Percentiles rank a stretch among this genome's conserved stretches.
Evolutionary conservation across 805 yeast genomes (phyloP).

Genomic region (Saturnispora quitensis): DNA sequence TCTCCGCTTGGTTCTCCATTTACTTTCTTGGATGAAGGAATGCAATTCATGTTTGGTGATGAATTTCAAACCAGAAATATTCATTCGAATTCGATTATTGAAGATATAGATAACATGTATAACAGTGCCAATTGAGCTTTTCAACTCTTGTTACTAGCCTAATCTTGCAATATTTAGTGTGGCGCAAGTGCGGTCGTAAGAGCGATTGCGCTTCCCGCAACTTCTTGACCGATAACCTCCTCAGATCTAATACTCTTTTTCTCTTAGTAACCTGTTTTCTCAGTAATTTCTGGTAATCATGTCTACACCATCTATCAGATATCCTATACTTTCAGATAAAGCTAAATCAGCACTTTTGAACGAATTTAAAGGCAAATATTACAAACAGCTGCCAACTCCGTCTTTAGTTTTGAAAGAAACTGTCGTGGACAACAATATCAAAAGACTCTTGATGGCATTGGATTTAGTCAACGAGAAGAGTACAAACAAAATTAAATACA

Average conservation of each 20-base stretch:
- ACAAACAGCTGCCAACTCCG: conserved; percentile 44
- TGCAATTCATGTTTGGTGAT: conserved; percentile 11
- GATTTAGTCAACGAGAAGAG: not conserved
- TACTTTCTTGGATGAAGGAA: conserved; percentile 10
- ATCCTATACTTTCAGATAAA: conserved; percentile 7
- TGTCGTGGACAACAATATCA: conserved; percentile 12
- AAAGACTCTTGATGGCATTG: conserved; percentile 1
- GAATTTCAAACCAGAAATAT: not conserved
- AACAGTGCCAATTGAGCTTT: not conserved
- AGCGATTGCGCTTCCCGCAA: not conserved
- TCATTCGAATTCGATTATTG: not conserved
- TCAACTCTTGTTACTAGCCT: not conserved
- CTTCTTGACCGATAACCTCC: not conserved
- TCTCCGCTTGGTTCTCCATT: conserved; percentile 1
- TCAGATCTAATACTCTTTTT: not conserved
- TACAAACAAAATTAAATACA: conserved; percentile 30
- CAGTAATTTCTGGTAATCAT: not conserved
- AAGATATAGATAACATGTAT: conserved; percentile 3
- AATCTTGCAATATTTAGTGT: not conserved
- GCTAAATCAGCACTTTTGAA: conserved; percentile 11
- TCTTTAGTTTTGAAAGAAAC: conserved; percentile 37
- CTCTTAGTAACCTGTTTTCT: not conserved
- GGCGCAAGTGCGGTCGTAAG: not conserved
- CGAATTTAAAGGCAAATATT: conserved; percentile 31
- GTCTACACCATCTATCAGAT: conserved; percentile 6